These are phyloP conservation scores for Cordyceps farinosa DNA, from an alignment of 2,329 filamentous ascomycete species.

Conservation along the genomic window DNA sequence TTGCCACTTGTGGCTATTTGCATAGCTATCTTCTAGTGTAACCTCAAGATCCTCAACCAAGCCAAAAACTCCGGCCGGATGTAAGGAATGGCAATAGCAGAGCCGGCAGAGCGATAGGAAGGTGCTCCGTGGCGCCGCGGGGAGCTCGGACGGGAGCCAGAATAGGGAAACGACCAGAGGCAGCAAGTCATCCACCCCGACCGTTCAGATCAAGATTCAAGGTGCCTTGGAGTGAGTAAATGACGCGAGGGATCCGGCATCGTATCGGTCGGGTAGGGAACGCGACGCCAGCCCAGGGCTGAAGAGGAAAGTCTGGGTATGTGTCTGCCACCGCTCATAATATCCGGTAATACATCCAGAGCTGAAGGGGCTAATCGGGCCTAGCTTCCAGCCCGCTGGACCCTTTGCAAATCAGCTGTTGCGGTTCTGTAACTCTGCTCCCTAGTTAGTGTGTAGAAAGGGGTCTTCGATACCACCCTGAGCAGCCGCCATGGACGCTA, in stretches of 20 bases:
- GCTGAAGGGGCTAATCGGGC: neutral
- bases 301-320: neutral
- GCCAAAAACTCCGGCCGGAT: neutral
- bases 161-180: neutral
- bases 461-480: too few species aligned
- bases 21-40: neutral
- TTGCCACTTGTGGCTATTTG: neutral
- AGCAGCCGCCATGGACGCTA: constrained; percentile 2
- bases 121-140: too few species aligned
- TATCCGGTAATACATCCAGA: neutral
- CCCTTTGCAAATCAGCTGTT: too few species aligned
- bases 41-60: neutral
- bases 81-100: neutral
- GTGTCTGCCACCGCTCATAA: neutral
- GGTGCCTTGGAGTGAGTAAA: neutral
- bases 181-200: neutral
- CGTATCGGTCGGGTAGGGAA: constrained; percentile 6
- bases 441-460: too few species aligned
- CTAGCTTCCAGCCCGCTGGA: neutral
- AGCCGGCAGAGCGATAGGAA: neutral
- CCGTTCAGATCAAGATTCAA: neutral
- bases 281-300: neutral
- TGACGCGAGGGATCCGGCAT: neutral
- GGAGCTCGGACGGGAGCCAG: neutral
- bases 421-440: too few species aligned